phyloP scores from a whole-genome alignment of 2,329 filamentous ascomycete genomes.

The Fonsecaea monophora region DNA sequence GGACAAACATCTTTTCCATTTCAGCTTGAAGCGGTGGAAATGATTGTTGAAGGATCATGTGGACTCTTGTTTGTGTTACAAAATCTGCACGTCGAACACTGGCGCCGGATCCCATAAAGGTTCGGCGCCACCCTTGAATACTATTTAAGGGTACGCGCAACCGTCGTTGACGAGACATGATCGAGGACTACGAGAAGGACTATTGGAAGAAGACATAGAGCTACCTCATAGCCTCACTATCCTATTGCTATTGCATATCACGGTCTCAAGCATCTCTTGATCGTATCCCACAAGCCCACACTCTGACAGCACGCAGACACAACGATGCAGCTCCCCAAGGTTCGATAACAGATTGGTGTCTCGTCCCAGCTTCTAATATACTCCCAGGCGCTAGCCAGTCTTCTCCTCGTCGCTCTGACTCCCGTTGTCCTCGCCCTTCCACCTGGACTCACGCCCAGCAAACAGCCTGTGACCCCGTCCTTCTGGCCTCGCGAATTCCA shows the following conservation, averaged over 20 bases:
- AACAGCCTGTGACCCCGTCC: neutral
- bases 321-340: constrained; percentile 20
- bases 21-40: neutral
- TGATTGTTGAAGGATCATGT: constrained; percentile 15
- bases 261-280: neutral
- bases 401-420: constrained; percentile 22
- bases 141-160: neutral
- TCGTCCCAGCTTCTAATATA: neutral
- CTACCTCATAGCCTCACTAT: neutral
- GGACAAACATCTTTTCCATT: constrained; percentile 1
- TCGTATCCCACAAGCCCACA: neutral
- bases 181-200: neutral
- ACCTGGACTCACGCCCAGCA: constrained; percentile 18
- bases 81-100: neutral
- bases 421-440: constrained; percentile 20
- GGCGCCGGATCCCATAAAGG: neutral
- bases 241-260: neutral
- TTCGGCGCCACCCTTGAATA: neutral
- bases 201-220: neutral
- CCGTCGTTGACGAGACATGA: neutral
- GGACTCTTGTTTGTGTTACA: constrained; percentile 14
- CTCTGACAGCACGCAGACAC: neutral
- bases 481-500: constrained; percentile 31
- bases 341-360: neutral
- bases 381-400: constrained; percentile 10